Evolutionary conservation across 202 grass and related monocot genomes (phyloP), one percentile per base, ranked within the genome.

Genomic region (Dendrocalamus latiflorus): DNA sequence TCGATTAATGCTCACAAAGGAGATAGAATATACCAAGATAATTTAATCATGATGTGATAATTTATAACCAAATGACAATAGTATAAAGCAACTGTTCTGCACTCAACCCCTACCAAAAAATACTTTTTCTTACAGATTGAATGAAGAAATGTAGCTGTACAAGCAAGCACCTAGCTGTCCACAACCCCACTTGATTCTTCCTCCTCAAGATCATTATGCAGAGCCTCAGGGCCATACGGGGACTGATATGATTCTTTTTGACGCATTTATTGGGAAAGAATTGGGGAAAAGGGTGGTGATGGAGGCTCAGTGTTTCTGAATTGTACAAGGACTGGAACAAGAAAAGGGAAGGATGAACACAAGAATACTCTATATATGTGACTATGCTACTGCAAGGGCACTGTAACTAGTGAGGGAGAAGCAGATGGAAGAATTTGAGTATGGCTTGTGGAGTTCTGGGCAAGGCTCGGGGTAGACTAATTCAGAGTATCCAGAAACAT

Each of bases 111-210:
- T 80, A 83, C 60, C 80, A 45, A 84, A 85, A 86, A 74, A 3
- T 68, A 83, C 87, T 71, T 49, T 9, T 85, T 94, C 92, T 97
- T 94, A 97, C 92, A 94, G 92, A 93, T 94, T 94, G 90, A 97
- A 97, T 97, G 77, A 94, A 97, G 91, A 97, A 94, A 92, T 97
- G 81, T 86, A 89, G 75, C 95, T 97, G 92, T 97, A 97, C 95
- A 97, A 82, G 75, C 84, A 86, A 89, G 88, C 88, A 90, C 84
- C 79, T 89, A 78, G 88, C 77, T 86, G 79, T 86, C 88, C 77
- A 83, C 38, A 55, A 61, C 61, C 90, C 77, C 50, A 83, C 86
- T 82, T 71, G 74, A 69, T 65, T 85, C 54, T 75, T 73, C 48
- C 60, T 81, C 73, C 45, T 83, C 74, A 77, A 50, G 56, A 85